Percentiles rank a stretch among this genome's conserved stretches.
Conservation (phyloP, 164 flowering plant species). For the Cinnamomum micranthum region DNA sequence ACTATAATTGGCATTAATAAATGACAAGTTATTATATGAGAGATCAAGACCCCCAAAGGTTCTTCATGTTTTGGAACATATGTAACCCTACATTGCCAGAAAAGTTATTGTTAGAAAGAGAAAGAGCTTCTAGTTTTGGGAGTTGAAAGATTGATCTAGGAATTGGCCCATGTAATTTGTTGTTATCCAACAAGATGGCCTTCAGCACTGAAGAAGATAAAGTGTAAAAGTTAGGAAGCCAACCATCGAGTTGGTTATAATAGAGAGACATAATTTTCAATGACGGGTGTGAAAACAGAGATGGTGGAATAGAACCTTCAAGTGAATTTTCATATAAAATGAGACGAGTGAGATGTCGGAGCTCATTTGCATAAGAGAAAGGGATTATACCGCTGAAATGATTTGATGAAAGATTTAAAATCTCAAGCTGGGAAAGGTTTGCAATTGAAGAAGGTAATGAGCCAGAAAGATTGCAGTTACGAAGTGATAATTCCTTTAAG, state of each 20-base stretch:
- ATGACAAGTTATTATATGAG: neutral
- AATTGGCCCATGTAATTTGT: neutral
- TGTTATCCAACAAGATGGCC: fast-evolving
- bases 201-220: neutral
- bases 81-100: neutral
- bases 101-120: neutral
- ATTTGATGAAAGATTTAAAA: neutral
- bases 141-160: neutral
- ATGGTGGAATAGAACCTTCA: neutral
- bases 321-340: too few species aligned
- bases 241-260: neutral
- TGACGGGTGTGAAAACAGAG: neutral
- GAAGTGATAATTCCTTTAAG: constrained; percentile 25
- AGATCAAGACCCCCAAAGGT: neutral
- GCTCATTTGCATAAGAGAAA: neutral
- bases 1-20: neutral
- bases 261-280: neutral
- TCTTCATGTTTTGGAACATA: neutral
- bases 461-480: constrained; percentile 28
- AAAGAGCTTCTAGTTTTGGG: neutral
- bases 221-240: neutral
- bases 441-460: constrained; percentile 32
- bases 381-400: neutral
- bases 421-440: neutral
- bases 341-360: neutral